Conservation (phyloP, 2,329 filamentous ascomycete genomes). For the Rhytidhysteron rufulum region DNA sequence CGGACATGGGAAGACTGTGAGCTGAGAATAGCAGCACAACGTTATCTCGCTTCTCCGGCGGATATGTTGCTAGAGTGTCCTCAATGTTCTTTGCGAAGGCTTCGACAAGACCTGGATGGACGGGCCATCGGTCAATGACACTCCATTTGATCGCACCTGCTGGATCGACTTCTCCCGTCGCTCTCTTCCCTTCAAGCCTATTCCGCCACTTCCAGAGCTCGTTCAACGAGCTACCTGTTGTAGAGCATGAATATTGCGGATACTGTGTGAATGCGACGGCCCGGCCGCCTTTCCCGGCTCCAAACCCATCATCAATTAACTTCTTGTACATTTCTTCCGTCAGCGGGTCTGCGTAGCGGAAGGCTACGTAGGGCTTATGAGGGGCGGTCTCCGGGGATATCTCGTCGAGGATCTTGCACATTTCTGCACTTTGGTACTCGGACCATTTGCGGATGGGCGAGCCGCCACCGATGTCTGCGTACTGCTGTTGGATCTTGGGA, state of each 20-base stretch:
- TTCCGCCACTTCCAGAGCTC: constrained; percentile 98
- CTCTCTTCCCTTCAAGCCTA: constrained; percentile 74
- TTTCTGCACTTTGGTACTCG: constrained; percentile 86
- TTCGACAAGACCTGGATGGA: constrained; percentile 84
- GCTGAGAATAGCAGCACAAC: constrained; percentile 91
- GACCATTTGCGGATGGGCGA: constrained; percentile 98
- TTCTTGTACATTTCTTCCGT: constrained; percentile 90
- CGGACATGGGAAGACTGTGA: constrained; percentile 93
- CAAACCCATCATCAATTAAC: constrained; percentile 84
- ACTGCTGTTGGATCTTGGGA: constrained; percentile 95
- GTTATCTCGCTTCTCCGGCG: constrained; percentile 70
- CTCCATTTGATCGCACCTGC: constrained; percentile 85
- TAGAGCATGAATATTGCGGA: constrained; percentile 96
- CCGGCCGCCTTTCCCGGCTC: constrained; percentile 80
- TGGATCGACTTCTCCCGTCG: constrained; percentile 47
- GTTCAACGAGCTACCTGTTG: constrained; percentile 91
- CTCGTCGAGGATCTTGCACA: constrained; percentile 95
- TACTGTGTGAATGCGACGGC: constrained; percentile 98
- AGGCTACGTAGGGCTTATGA: constrained; percentile 96
- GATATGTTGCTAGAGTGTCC: constrained; percentile 77
- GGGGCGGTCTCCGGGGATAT: constrained; percentile 90
- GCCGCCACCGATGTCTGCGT: constrained; percentile 91
- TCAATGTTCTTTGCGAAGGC: constrained; percentile 93
- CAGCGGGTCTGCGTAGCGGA: constrained; percentile 88
- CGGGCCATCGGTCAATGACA: constrained; percentile 96